These are phyloP conservation scores for Logfia minima DNA, from an alignment of 129 eudicot genomes.

Conservation along the genomic window DNA sequence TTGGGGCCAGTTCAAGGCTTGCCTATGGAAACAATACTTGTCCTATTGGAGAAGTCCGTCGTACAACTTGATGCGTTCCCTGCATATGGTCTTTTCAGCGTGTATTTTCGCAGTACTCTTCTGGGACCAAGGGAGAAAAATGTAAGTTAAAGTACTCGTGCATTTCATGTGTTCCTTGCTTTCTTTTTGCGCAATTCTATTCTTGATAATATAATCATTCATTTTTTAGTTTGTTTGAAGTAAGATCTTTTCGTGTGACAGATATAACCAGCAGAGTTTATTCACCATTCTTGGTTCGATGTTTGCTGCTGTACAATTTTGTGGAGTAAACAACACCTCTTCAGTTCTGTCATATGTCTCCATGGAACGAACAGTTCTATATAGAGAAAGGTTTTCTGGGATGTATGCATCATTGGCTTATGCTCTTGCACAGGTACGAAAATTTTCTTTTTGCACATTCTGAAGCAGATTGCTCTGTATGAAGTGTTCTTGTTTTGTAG, in stretches of 20 bases:
- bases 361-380: conserved; percentile 11
- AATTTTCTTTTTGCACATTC: background rate
- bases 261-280: conserved; percentile 29
- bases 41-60: conserved; percentile 85
- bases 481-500: background rate
- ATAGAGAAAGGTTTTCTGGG: conserved; percentile 17
- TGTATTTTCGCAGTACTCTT: conserved; percentile 49
- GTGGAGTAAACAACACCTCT: conserved; percentile 16
- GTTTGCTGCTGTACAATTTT: background rate
- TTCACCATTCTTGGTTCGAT: conserved; percentile 16
- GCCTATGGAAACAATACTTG: conserved; percentile 68
- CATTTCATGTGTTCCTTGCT: too few species aligned
- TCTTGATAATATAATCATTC: background rate
- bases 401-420: conserved; percentile 21
- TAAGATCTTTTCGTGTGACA: conserved; percentile 7
- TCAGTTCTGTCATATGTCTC: conserved; percentile 9
- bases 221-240: background rate
- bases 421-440: conserved; percentile 6
- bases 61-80: conserved; percentile 55
- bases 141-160: conserved; percentile 38
- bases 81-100: conserved; percentile 39
- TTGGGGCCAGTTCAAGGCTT: conserved; percentile 63
- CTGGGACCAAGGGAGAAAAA: conserved; percentile 60
- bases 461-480: background rate
- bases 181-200: too few species aligned